Base-by-base conservation (phyloP, 1,284 basidiomycete species). In the Wolfiporia cocos region DNA sequence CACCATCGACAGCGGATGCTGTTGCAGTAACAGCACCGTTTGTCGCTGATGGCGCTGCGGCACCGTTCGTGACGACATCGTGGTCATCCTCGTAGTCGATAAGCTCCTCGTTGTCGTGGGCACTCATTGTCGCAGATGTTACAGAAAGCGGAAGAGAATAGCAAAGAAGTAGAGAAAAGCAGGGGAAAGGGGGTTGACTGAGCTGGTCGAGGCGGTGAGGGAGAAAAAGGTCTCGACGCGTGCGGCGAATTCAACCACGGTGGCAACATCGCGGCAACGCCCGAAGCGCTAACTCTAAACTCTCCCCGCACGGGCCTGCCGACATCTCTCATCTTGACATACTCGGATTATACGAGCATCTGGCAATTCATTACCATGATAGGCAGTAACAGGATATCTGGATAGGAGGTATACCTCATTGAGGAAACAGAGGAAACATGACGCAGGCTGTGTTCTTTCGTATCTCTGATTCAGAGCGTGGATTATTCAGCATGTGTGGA, bases 1-100 rank as follows among this genome's bases (percentile, higher is more conserved):
- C 86, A 35, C 74, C 82, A 41, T 73, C 78, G 45, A 71, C 78
- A 42, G 68, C 72, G 37, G 68, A 68, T 50, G 68, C 70, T 54
- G 67, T 64, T 12, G 53, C 54, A 17, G 70, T 62, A 45, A 71
- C 71, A 44, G 76, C 78, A 44, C 75, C 78, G 37, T 70, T 69
- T 30, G 67, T 64, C 42, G 73, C 65, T 18, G 70, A 42, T 37
- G 57, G 61, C 28, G 71, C 68, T 32, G 74, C 66, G 35, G 71
- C 67, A 49, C 78, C 76, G 49, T 78, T 81, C 46, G 86, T 75
- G 54, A 83, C 75, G 51, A 87, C 74, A 60, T 93, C 90, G 59
- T 93, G 86, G 63, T 93, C 92, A 63, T 97, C 92, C 64, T 94
- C 92, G 76, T 93, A 95, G 73, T 95, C 92, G 65, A 89, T 86